Evolutionary conservation across 169 alveolate species (phyloP).

Genomic region (Ichthyophthirius multifiliis): DNA sequence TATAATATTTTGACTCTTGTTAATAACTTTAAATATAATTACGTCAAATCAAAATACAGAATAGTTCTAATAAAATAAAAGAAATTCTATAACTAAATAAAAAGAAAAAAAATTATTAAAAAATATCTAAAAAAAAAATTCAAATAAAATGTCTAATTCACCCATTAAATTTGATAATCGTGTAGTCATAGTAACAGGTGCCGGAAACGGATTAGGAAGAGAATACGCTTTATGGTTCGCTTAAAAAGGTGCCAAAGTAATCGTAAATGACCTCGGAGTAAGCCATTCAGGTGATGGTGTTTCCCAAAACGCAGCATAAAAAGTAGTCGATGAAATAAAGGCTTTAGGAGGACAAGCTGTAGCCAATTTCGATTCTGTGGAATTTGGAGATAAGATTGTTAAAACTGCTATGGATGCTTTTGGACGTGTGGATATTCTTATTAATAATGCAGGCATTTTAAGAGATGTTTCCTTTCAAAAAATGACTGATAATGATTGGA

Average conservation of each 20-base stretch:
- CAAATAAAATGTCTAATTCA: not conserved
- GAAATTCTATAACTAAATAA: too few species aligned
- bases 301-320: constrained; percentile 64
- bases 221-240: constrained; percentile 86
- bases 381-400: constrained; percentile 83
- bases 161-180: constrained; percentile 61
- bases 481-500: constrained; percentile 91
- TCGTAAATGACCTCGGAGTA: constrained; percentile 87
- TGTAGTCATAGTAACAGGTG: constrained; percentile 83
- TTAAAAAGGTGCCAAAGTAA: constrained; percentile 87
- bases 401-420: constrained; percentile 84
- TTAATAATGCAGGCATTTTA: constrained; percentile 91
- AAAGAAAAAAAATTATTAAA: too few species aligned
- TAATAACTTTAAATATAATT: too few species aligned
- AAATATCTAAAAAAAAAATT: too few species aligned
- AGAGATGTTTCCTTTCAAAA: constrained; percentile 86
- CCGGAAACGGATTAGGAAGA: constrained; percentile 87
- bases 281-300: constrained; percentile 68
- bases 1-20: too few species aligned
- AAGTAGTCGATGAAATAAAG: constrained; percentile 78
- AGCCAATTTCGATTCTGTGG: constrained; percentile 90
- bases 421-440: constrained; percentile 84
- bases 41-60: too few species aligned
- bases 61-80: too few species aligned
- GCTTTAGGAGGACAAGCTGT: constrained; percentile 84